A percentile compares a stretch with the other conserved stretches of the same genome.
These are phyloP conservation scores for Paramyrothecium sp. DNA, from an alignment of 2,329 filamentous ascomycete genomes.

Conservation along the genomic window DNA sequence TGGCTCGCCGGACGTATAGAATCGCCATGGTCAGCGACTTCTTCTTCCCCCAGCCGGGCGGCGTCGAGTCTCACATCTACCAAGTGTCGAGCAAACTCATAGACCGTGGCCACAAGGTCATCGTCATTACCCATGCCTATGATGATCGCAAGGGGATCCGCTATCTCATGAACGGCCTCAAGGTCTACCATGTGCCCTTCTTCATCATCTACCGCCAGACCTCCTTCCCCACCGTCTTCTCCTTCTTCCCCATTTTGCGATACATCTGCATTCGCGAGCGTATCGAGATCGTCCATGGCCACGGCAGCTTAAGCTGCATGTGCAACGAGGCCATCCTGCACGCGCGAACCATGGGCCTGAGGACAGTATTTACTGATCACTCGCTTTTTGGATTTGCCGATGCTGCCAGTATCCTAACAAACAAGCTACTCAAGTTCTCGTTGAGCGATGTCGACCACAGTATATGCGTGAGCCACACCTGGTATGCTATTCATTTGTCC, in stretches of 20 bases:
- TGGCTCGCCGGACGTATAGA: conserved; percentile 60
- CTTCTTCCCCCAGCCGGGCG: conserved; percentile 97
- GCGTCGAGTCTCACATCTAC: conserved; percentile 97
- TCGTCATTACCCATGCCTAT: conserved; percentile 96
- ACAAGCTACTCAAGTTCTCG: conserved; percentile 95
- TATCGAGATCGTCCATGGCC: conserved; percentile 98
- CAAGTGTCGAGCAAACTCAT: conserved; percentile 95
- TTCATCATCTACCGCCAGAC: conserved; percentile 91
- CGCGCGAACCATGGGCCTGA: conserved; percentile 90
- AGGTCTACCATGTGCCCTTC: conserved; percentile 97
- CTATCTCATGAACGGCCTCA: conserved; percentile 95
- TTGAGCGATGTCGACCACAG: conserved; percentile 97
- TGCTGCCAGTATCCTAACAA: conserved; percentile 91
- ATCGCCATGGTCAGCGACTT: conserved; percentile 97
- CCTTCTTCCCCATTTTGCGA: conserved; percentile 95
- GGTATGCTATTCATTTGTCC: conserved; percentile 51
- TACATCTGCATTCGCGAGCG: conserved; percentile 93
- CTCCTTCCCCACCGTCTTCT: conserved; percentile 96
- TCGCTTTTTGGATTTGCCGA: conserved; percentile 97
- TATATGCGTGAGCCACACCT: conserved; percentile 97
- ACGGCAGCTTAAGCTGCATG: conserved; percentile 87
- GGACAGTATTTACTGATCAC: conserved; percentile 96
- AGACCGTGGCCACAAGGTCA: conserved; percentile 95
- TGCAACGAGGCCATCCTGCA: conserved; percentile 95
- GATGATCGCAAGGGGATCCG: conserved; percentile 86